Base-by-base conservation (phyloP, 495 filamentous ascomycete species). In the Glarea lozoyensis region DNA sequence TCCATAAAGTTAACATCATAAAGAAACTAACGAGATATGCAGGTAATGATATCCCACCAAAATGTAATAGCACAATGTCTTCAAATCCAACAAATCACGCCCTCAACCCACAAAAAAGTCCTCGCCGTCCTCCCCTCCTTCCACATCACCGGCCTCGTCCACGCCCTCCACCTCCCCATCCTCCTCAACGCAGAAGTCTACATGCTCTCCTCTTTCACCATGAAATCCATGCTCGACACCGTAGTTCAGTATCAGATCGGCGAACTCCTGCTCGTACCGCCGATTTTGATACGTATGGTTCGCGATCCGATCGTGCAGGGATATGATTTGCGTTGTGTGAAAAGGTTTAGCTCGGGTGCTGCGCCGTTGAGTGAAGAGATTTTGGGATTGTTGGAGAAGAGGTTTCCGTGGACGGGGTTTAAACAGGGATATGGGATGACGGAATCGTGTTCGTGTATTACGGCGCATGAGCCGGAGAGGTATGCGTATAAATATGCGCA, bases 351-450 rank as follows among this genome's bases (percentile, higher is more conserved):
- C 2, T 65, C 61, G 15, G 80, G 81, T 17, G 79, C 81, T 2
- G 81, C 81, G n/a, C 82, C 81, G 3, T 60, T 84, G 2, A 70
- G 66, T 11, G 69, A 70, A 13, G 80, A 84, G 56, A 71, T 85
- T 13, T 66, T 84, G 13, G 69, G 73, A 29, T 62, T 69, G 27
- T 62, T 81, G 1, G 44, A 72, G 40, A 60, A 68, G 45, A 72
- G 72, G 15, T 82, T 82, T 50, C 73, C 77, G 3, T 58, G 69
- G 21, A 78, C 74, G 10, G 76, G 78, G 0, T 83, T 84, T 56
- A 76, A 80, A 52, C 73, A 84, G 40, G 70, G 76, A 1, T 85
- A 85, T 48, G 81, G 82, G 11, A 79, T 85, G 69, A 84, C 76
- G 10, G 81, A 86, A 52, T 75, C 70, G 10, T 80, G 74, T 52